These are phyloP conservation scores for Pleurotus ostreatus DNA, from an alignment of 768 basidiomycete genomes.

Conservation along the genomic window DNA sequence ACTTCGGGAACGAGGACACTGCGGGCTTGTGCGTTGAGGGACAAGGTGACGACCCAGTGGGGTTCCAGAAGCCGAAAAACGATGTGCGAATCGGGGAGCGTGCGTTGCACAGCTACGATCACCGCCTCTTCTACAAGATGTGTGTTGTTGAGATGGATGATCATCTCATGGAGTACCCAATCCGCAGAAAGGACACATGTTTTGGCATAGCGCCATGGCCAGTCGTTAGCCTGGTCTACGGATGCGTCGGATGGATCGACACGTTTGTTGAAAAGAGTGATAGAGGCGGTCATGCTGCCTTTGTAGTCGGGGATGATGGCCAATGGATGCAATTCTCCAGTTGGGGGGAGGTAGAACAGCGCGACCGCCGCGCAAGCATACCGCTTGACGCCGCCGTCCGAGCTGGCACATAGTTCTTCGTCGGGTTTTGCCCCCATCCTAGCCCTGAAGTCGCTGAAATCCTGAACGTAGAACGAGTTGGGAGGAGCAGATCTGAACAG, in stretches of 20 bases:
- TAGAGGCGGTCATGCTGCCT: conserved; percentile 19
- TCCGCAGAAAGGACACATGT: conserved; percentile 23
- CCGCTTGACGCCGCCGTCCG: neutral
- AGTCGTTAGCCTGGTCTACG: conserved; percentile 4
- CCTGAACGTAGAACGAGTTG: conserved; percentile 17
- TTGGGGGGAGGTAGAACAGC: conserved; percentile 21
- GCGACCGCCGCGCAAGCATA: conserved; percentile 20
- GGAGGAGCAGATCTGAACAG: conserved; percentile 11
- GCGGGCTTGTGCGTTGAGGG: conserved; percentile 22
- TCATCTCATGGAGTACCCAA: conserved; percentile 24
- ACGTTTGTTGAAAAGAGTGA: conserved; percentile 25
- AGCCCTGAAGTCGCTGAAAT: conserved; percentile 21
- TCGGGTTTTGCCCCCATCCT: conserved; percentile 13
- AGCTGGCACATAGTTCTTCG: conserved; percentile 1
- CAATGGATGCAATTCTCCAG: conserved; percentile 23
- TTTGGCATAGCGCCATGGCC: conserved; percentile 19
- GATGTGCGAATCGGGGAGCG: conserved; percentile 15
- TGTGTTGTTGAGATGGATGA: conserved; percentile 22
- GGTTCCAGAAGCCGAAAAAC: conserved; percentile 22
- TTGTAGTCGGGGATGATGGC: conserved; percentile 25
- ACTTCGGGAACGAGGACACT: conserved; percentile 20
- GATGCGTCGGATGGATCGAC: neutral
- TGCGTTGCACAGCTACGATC: conserved; percentile 25
- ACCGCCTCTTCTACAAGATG: conserved; percentile 27
- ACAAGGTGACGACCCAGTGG: conserved; percentile 25